Conservation (phyloP, 305 asterid genomes). For the Plantago lanceolata region DNA sequence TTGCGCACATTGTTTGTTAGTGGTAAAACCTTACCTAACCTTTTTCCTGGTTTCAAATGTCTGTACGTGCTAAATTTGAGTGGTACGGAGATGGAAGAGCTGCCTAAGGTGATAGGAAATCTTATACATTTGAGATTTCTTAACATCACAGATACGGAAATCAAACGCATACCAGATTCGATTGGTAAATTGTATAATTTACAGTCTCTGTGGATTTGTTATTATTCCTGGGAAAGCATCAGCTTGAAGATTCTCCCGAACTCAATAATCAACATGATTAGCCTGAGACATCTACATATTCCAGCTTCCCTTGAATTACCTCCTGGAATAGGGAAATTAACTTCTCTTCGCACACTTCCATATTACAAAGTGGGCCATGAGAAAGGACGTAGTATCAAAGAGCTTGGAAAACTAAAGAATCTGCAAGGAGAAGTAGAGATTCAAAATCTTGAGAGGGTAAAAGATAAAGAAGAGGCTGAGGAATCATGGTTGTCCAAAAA, state of each 20-base stretch:
- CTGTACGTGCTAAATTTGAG: conserved; percentile 10
- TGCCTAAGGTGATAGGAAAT: conserved; percentile 13
- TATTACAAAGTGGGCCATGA: not conserved
- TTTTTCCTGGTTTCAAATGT: conserved; percentile 9
- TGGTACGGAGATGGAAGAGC: not conserved
- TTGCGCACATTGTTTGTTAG: conserved; percentile 18
- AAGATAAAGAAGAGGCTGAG: conserved; percentile 20
- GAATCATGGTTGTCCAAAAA: conserved; percentile 21
- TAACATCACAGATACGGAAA: not conserved
- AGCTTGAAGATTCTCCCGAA: not conserved
- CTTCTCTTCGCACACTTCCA: not conserved
- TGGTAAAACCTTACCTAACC: not conserved
- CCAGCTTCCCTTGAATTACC: conserved; percentile 14
- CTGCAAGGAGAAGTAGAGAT: conserved; percentile 18
- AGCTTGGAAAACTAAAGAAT: conserved; percentile 7
- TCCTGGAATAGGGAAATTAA: conserved; percentile 1
- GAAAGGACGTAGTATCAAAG: conserved; percentile 21
- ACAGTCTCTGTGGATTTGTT: conserved; percentile 18
- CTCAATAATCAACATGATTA: not conserved
- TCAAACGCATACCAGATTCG: not conserved
- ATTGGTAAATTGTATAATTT: conserved; percentile 19
- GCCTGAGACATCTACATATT: conserved; percentile 25
- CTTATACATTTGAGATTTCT: conserved; percentile 23
- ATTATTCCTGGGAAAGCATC: not conserved
- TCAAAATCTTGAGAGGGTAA: conserved; percentile 26